Evolutionary conservation across 2,329 filamentous ascomycete species (phyloP), one percentile per base, ranked within the genome.

Genomic region (Fusarium poae): DNA sequence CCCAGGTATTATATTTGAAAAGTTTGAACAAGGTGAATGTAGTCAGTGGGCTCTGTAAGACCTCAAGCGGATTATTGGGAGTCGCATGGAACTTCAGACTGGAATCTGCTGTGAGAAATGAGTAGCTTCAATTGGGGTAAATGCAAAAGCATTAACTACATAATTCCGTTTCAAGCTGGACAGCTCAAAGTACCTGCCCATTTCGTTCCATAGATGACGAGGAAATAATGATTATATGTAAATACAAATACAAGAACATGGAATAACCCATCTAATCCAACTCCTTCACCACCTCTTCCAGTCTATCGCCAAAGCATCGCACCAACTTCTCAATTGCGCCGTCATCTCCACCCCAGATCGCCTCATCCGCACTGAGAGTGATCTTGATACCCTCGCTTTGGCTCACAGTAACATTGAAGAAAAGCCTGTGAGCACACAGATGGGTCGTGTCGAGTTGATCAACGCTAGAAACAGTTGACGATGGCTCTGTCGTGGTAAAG

Each of bases 361-460:
- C 23, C 15, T 51, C n/a, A 15, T 51, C 48, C 8, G n/a, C 48
- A 20, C 21, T 63, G 0, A 42, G 11, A 16, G 35, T 48, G 0
- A 57, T 1, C 3, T 21, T 50, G 3, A 45, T 18, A 5, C 29
- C n/a, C 5, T 40, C 23, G 13, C 16, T n/a, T n/a, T 39, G 21
- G 9, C 18, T 5, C 0, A 63, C 8, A 11, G 63, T 9, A 6
- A 63, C 37, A 35, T 45, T 63, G 6, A 63, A 63, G n/a, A 57
- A 63, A 1, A 63, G 23, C 1, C 40, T n/a, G 6, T 57, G 21
- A 1, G 18, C 18, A 18, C 25, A 11, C 5, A 63, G n/a, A 12
- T 57, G 30, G 12, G 37, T 39, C 0, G 9, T 32, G 3, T 29
- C 25, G 2, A 68, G 59, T 0, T 20, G 15, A 1, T 68, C 65